Conservation (phyloP, 1,284 basidiomycete species). For the Ganoderma boninense region DNA sequence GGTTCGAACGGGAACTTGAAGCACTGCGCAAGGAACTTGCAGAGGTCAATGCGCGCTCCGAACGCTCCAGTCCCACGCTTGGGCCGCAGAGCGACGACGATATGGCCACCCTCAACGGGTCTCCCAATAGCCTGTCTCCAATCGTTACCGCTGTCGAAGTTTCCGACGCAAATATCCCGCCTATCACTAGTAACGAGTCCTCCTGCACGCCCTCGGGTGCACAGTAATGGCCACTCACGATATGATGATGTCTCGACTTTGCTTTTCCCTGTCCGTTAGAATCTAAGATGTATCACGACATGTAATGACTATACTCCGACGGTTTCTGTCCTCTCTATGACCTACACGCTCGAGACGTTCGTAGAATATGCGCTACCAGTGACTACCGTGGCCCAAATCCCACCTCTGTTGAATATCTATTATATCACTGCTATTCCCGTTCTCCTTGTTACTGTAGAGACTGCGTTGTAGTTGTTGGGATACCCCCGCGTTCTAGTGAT, state of each 20-base stretch:
- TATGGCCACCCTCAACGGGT: conserved; percentile 35
- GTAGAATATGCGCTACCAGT: not conserved
- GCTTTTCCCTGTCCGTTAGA: not conserved
- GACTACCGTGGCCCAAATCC: not conserved
- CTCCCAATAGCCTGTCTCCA: conserved; percentile 38
- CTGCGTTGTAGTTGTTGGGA: not conserved
- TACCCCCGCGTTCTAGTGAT: not conserved
- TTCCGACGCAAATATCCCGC: conserved; percentile 17
- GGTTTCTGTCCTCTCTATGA: not conserved
- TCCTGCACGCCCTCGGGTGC: not conserved
- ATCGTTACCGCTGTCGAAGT: conserved; percentile 35
- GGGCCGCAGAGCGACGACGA: conserved; percentile 44
- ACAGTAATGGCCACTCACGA: not conserved
- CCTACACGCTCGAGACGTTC: not conserved
- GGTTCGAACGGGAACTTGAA: conserved; percentile 92
- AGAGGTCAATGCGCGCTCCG: conserved; percentile 56
- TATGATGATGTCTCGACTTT: not conserved
- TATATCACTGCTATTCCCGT: not conserved
- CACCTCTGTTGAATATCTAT: not conserved
- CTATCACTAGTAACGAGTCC: conserved; percentile 16
- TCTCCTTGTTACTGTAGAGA: not conserved
- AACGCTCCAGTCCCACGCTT: conserved; percentile 58
- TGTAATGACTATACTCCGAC: conserved; percentile 25
- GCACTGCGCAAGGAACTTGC: conserved; percentile 87
- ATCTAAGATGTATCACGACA: conserved; percentile 23